Evolutionary conservation across 768 basidiomycete genomes (phyloP).

Genomic region (Trichaptum fuscoviolaceum): DNA sequence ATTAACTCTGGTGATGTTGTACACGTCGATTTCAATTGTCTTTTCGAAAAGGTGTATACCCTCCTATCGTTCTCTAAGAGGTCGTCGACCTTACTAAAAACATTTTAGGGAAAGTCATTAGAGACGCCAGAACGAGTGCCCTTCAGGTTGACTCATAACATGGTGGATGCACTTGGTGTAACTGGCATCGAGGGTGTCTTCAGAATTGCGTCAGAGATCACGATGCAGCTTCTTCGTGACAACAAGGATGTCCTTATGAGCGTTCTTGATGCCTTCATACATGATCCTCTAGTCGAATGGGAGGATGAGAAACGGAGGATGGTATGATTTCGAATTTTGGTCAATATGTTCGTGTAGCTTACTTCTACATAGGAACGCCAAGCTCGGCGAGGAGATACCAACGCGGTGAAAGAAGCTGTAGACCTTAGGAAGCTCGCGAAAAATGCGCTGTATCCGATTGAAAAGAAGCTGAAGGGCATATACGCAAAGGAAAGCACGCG

Average conservation of each 20-base stretch:
- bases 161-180: slow-evolving; percentile 88
- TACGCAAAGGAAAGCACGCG: slow-evolving; percentile 46
- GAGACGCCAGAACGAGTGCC: slow-evolving; percentile 91
- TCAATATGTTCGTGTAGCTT: slow-evolving; percentile 6
- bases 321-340: slow-evolving; percentile 28
- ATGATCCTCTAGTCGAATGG: slow-evolving; percentile 97
- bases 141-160: slow-evolving; percentile 90
- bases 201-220: slow-evolving; percentile 87
- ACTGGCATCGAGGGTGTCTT: slow-evolving; percentile 94
- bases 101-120: slow-evolving; percentile 64
- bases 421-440: slow-evolving; percentile 67
- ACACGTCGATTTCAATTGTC: slow-evolving; percentile 96
- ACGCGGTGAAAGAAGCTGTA: slow-evolving; percentile 41
- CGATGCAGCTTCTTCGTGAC: slow-evolving; percentile 77
- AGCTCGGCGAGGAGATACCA: slow-evolving; percentile 24
- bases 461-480: slow-evolving; percentile 74
- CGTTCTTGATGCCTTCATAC: slow-evolving; percentile 93
- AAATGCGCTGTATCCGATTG: slow-evolving; percentile 73
- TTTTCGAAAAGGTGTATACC: slow-evolving; percentile 82
- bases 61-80: neutral
- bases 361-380: slow-evolving; percentile 36
- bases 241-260: slow-evolving; percentile 94
- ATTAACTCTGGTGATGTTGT: slow-evolving; percentile 83
- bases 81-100: slow-evolving; percentile 2
- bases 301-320: slow-evolving; percentile 72